Evolutionary conservation across 1,284 basidiomycete species (phyloP).

Genomic region (Ganoderma meredithae): DNA sequence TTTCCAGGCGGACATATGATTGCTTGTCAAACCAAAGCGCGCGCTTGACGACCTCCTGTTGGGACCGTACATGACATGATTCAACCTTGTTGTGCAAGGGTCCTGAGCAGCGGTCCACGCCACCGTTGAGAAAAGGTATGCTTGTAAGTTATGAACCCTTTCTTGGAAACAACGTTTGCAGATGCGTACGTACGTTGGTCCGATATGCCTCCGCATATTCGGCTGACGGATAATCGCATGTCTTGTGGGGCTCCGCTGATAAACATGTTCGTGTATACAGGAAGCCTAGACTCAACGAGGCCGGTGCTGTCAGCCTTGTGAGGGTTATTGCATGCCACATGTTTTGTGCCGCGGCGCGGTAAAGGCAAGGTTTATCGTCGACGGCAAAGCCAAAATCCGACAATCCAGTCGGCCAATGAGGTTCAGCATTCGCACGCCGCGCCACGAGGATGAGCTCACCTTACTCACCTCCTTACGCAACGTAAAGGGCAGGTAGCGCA

Average conservation of each 20-base stretch:
- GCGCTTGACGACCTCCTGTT: not conserved
- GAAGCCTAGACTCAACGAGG: not conserved
- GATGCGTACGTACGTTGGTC: not conserved
- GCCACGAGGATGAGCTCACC: not conserved
- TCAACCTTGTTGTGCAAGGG: not conserved
- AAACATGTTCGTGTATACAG: not conserved
- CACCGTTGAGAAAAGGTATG: not conserved
- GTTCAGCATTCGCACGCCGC: not conserved
- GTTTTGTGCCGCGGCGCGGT: not conserved
- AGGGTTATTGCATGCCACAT: not conserved
- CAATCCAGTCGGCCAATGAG: not conserved
- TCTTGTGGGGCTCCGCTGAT: not conserved
- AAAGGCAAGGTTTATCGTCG: not conserved
- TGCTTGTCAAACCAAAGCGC: not conserved
- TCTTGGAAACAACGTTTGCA: not conserved
- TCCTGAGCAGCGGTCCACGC: not conserved
- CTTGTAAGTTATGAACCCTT: slow-evolving; percentile 6
- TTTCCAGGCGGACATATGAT: not conserved
- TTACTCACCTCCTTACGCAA: not conserved
- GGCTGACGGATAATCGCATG: not conserved
- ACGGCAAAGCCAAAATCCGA: not conserved
- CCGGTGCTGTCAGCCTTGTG: not conserved
- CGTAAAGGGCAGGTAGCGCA: not conserved
- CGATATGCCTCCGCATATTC: not conserved
- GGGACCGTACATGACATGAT: not conserved